Evolutionary conservation across 495 filamentous ascomycete species (phyloP).

Genomic region (Penicillium fimorum): DNA sequence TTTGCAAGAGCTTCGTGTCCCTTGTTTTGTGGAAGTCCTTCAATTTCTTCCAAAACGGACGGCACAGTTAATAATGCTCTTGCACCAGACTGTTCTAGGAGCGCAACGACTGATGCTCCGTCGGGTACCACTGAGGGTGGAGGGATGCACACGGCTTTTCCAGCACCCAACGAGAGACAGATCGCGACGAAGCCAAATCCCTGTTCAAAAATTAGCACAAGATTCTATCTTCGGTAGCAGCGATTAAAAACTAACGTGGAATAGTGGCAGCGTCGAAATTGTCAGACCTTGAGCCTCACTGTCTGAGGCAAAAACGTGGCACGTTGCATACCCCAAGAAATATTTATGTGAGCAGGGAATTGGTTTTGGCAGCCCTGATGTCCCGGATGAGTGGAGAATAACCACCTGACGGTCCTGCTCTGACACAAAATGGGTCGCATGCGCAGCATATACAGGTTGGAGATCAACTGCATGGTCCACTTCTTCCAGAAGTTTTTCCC

Average conservation of each 20-base stretch:
- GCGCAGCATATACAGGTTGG: not conserved
- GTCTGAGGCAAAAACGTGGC: conserved; percentile 19
- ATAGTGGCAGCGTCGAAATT: conserved; percentile 48
- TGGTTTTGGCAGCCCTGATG: conserved; percentile 48
- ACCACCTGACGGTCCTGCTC: conserved; percentile 39
- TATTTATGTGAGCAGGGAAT: conserved; percentile 44
- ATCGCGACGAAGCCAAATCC: conserved; percentile 45
- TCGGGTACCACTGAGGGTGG: conserved; percentile 29
- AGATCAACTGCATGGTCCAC: not conserved
- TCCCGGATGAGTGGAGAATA: conserved; percentile 49
- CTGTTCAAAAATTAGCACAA: not conserved
- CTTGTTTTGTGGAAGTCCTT: conserved; percentile 23
- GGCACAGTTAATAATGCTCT: conserved; percentile 46
- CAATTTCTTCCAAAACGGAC: conserved; percentile 46
- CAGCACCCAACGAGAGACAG: conserved; percentile 39
- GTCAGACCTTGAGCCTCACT: conserved; percentile 29
- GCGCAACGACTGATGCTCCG: conserved; percentile 27
- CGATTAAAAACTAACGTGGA: conserved; percentile 19
- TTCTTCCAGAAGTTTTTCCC: not conserved
- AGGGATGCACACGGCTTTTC: conserved; percentile 40
- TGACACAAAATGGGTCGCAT: not conserved
- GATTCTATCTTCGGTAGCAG: not conserved
- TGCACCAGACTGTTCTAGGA: conserved; percentile 25
- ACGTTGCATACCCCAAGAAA: conserved; percentile 39
- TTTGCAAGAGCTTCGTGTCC: conserved; percentile 23